phyloP scores from a whole-genome alignment of 83 land plant genomes.

The Picea engelmannii region DNA sequence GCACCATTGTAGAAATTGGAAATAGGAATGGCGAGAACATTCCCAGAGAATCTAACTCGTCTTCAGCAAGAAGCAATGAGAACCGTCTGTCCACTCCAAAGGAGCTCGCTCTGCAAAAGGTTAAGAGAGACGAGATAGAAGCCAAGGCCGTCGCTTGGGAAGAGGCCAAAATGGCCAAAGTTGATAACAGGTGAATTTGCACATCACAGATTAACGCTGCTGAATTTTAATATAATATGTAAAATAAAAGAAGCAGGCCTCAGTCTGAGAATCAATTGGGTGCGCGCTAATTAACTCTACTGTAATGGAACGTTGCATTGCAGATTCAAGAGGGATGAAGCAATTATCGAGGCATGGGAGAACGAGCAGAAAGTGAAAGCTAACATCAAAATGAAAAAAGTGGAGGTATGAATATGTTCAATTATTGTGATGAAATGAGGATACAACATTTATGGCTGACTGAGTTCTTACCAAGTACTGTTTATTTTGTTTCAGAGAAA shows the following conservation, averaged over 20 bases:
- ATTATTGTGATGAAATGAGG: too few relatives aligned
- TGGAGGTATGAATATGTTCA: too few relatives aligned
- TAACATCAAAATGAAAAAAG: constrained; percentile 62
- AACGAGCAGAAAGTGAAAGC: constrained; percentile 63
- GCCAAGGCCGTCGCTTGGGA: constrained; percentile 76
- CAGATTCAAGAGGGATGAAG: constrained; percentile 73
- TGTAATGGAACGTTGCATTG: background rate
- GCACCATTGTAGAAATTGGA: too few relatives aligned
- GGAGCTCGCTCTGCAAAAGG: background rate
- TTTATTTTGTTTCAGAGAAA: constrained; percentile 45
- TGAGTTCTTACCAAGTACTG: too few relatives aligned
- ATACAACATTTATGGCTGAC: too few relatives aligned
- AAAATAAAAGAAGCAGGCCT: too few relatives aligned
- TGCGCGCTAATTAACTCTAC: too few relatives aligned
- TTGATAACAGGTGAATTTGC: constrained; percentile 44
- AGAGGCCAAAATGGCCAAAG: constrained; percentile 61
- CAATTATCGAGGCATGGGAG: constrained; percentile 66
- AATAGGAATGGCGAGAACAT: too few relatives aligned
- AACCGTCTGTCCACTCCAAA: background rate
- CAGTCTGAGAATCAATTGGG: too few relatives aligned
- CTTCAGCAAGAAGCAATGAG: background rate
- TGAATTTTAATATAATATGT: too few relatives aligned
- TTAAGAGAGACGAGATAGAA: constrained; percentile 71
- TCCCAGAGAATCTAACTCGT: too few relatives aligned
- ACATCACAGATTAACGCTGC: background rate